These are phyloP conservation scores for Porpolomopsis calyptriformis DNA, from an alignment of 768 basidiomycete species.

Conservation along the genomic window DNA sequence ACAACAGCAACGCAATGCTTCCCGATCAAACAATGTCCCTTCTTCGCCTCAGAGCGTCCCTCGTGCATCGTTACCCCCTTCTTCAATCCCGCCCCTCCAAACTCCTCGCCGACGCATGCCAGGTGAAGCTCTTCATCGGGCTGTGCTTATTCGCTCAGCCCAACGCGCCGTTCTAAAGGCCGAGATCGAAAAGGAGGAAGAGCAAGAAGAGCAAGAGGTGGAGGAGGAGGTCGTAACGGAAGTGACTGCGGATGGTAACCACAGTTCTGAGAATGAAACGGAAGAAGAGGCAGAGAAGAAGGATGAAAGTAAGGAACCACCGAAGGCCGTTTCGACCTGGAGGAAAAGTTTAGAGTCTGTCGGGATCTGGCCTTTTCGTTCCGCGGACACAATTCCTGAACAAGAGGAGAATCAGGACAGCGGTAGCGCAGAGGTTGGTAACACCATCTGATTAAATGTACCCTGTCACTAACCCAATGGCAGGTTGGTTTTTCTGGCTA, in stretches of 20 bases:
- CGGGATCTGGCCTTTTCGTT: constrained; percentile 32
- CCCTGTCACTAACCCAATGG: neutral
- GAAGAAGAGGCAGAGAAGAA: constrained; percentile 10
- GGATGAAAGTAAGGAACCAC: constrained; percentile 16
- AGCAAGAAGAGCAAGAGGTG: constrained; percentile 39
- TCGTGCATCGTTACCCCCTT: constrained; percentile 11
- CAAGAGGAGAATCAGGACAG: constrained; percentile 11
- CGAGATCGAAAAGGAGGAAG: constrained; percentile 44
- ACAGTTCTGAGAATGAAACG: constrained; percentile 24
- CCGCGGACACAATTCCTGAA: constrained; percentile 15
- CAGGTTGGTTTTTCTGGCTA: no score
- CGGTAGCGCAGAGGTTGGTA: constrained; percentile 17
- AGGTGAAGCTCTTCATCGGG: constrained; percentile 46
- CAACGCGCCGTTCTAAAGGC: constrained; percentile 46
- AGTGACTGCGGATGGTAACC: constrained; percentile 22
- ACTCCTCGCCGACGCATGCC: constrained; percentile 29
- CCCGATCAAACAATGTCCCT: no score
- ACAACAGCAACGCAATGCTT: no score
- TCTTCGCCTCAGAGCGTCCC: constrained; percentile 8
- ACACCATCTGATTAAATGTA: neutral
- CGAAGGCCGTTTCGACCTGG: constrained; percentile 27
- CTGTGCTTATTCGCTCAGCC: constrained; percentile 60
- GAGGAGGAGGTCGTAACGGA: constrained; percentile 21
- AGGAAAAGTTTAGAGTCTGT: constrained; percentile 29
- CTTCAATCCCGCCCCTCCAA: constrained; percentile 18